Percentiles rank a stretch among this genome's conserved stretches.
phyloP scores from a whole-genome alignment of 495 filamentous ascomycete genomes.

The Talaromyces adpressus region DNA sequence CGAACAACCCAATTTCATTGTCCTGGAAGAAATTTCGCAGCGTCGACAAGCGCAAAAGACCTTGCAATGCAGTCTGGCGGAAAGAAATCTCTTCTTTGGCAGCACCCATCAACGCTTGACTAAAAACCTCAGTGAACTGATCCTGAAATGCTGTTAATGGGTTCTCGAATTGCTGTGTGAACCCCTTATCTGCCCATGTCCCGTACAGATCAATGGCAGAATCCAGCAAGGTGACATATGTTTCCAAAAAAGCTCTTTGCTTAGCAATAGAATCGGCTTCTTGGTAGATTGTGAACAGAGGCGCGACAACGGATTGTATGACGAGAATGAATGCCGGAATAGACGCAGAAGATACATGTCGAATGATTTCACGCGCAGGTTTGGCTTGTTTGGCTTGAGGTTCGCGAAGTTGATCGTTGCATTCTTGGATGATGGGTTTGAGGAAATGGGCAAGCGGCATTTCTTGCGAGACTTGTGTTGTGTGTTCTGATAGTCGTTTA shows the following conservation, averaged over 20 bases:
- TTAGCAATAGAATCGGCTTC: conserved; percentile 59
- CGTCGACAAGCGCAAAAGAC: conserved; percentile 49
- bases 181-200: conserved; percentile 41
- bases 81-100: conserved; percentile 61
- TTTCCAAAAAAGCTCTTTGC: conserved; percentile 60
- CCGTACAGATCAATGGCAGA: conserved; percentile 53
- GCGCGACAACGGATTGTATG: conserved; percentile 49
- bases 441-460: conserved; percentile 55
- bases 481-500: conserved; percentile 47
- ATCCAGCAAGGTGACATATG: conserved; percentile 50
- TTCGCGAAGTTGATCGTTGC: conserved; percentile 63
- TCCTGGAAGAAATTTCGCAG: conserved; percentile 53
- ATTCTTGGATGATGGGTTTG: conserved; percentile 59
- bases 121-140: conserved; percentile 52
- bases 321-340: conserved; percentile 46
- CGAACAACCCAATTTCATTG: conserved; percentile 54
- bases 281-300: conserved; percentile 56
- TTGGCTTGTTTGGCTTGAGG: conserved; percentile 73
- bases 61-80: conserved; percentile 52
- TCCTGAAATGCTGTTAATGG: conserved; percentile 53
- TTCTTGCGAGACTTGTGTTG: conserved; percentile 37
- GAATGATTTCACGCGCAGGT: conserved; percentile 58
- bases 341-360: conserved; percentile 48
- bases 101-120: conserved; percentile 53
- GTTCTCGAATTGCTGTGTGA: conserved; percentile 32